phyloP scores from a whole-genome alignment of 441 rosid genomes.

The Kokia cookei region DNA sequence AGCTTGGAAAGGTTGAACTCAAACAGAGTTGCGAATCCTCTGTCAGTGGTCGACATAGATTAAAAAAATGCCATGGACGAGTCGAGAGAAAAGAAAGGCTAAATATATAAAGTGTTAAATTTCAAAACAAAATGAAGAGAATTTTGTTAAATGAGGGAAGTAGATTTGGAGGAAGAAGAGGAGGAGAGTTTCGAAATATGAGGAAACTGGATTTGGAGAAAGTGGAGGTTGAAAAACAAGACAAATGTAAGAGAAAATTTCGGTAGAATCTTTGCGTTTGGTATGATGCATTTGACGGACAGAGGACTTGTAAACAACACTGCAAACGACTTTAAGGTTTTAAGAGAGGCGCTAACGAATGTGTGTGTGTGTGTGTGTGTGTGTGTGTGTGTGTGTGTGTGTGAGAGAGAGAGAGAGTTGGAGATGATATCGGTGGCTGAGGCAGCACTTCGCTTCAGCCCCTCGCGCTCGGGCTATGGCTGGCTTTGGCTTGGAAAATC shows the following conservation, averaged over 20 bases:
- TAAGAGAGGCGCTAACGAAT: too few relatives aligned
- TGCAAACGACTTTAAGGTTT: too few relatives aligned
- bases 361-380: not conserved
- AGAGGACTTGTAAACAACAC: not conserved
- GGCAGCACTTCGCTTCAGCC: too few relatives aligned
- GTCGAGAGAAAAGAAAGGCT: not conserved
- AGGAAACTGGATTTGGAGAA: too few relatives aligned
- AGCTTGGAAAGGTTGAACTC: conserved; percentile 32
- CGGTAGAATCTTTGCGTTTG: conserved; percentile 11
- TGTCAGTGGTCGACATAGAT: conserved; percentile 50
- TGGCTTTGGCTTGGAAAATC: too few relatives aligned
- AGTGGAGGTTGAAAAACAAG: not conserved
- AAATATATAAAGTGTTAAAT: not conserved
- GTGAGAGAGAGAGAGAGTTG: not conserved
- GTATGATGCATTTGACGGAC: conserved; percentile 9
- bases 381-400: not conserved
- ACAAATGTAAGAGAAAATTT: conserved; percentile 5
- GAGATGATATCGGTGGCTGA: not conserved
- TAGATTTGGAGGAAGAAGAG: not conserved
- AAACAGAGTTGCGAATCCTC: conserved; percentile 40
- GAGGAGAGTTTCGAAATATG: not conserved
- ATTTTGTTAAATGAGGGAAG: not conserved
- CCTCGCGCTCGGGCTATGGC: too few relatives aligned
- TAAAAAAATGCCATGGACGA: conserved; percentile 37
- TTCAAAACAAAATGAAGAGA: not conserved